phyloP scores from a whole-genome alignment of 1,284 basidiomycete species.

The Apiotrichum porosum region DNA sequence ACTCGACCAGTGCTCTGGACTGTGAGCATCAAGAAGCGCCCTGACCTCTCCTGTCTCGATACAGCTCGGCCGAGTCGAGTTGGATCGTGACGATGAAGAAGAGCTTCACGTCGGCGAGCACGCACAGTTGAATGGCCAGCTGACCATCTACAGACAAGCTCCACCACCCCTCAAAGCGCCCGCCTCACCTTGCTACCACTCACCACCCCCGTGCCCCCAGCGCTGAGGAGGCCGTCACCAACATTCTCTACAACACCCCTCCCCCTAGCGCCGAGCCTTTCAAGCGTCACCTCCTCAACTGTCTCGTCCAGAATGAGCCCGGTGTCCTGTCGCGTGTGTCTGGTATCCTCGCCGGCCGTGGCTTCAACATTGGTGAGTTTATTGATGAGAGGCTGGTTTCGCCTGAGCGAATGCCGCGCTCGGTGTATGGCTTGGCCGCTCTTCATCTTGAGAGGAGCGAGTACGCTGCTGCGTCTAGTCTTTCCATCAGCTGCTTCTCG shows the following conservation, averaged over 20 bases:
- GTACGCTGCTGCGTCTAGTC: no score
- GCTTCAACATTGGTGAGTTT: conserved; percentile 77
- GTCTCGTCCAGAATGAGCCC: conserved; percentile 98
- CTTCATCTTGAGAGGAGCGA: no score
- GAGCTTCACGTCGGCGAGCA: background rate
- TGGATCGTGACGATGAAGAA: background rate
- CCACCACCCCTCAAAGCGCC: conserved; percentile 34
- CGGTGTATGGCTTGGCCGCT: no score
- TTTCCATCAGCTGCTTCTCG: no score
- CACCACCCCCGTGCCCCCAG: conserved; percentile 49
- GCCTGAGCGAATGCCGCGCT: no score
- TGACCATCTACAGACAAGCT: conserved; percentile 42
- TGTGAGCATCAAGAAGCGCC: conserved; percentile 60
- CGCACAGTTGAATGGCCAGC: background rate
- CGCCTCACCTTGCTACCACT: conserved; percentile 38
- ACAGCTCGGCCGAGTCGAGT: background rate
- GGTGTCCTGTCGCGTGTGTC: conserved; percentile 97
- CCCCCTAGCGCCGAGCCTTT: conserved; percentile 87
- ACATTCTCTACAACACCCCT: conserved; percentile 93
- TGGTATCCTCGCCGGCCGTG: conserved; percentile 91
- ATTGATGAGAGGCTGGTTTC: no score
- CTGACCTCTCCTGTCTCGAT: no score
- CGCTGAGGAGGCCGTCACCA: conserved; percentile 90
- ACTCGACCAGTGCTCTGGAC: conserved; percentile 89
- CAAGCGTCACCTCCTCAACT: conserved; percentile 98